Conservation (phyloP, 129 eudicot genomes). For the Flaveria trinervia region DNA sequence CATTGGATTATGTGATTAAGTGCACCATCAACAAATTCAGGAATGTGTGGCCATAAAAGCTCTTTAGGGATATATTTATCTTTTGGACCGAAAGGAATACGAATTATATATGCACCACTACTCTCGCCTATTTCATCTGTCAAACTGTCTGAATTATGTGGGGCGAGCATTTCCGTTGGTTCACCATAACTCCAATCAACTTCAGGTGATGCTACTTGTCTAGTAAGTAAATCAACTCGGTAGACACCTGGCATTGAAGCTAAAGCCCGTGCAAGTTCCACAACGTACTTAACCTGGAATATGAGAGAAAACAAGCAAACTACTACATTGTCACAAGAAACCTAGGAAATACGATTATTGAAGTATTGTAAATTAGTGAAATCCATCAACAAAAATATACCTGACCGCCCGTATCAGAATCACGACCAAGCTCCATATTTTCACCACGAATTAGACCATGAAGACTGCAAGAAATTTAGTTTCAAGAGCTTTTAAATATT, state of each 20-base stretch:
- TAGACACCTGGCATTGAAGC: constrained; percentile 99
- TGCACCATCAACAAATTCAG: constrained; percentile 98
- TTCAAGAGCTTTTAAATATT: constrained; percentile 20
- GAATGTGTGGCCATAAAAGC: constrained; percentile 86
- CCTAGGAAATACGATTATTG: not conserved
- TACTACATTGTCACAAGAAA: constrained; percentile 11
- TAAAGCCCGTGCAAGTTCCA: constrained; percentile 96
- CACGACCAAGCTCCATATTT: constrained; percentile 99
- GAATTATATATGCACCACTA: constrained; percentile 92
- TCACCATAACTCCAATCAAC: constrained; percentile 97
- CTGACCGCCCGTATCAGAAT: constrained; percentile 99
- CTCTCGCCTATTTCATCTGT: constrained; percentile 91
- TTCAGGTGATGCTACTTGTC: constrained; percentile 95
- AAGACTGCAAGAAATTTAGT: constrained; percentile 55
- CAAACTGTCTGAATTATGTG: constrained; percentile 63
- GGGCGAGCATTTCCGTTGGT: constrained; percentile 94
- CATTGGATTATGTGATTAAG: constrained; percentile 83
- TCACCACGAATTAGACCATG: constrained; percentile 98
- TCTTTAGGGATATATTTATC: constrained; percentile 93
- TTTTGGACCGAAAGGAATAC: constrained; percentile 90
- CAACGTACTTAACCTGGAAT: constrained; percentile 86
- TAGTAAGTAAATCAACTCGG: constrained; percentile 90
- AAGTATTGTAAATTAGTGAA: constrained; percentile 10
- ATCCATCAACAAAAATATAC: constrained; percentile 34
- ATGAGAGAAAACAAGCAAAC: not conserved